Evolutionary conservation across 2,329 filamentous ascomycete species (phyloP).

Genomic region (Aspergillus phoenicis): DNA sequence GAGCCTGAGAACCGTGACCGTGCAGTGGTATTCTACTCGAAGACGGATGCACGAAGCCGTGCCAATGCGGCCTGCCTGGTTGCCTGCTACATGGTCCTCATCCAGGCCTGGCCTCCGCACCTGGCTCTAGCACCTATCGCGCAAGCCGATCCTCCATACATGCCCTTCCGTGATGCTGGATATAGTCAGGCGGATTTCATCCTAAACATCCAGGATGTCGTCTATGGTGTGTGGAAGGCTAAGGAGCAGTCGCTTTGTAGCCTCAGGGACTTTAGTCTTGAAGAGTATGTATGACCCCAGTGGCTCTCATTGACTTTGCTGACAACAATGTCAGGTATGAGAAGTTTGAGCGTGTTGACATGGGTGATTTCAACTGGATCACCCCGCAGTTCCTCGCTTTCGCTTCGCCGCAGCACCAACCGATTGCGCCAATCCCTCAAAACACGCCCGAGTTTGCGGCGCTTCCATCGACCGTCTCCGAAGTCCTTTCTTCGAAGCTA

Average conservation of each 20-base stretch:
- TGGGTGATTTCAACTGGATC: slow-evolving; percentile 99
- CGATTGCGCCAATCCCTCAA: slow-evolving; percentile 70
- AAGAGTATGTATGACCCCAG: slow-evolving; percentile 62
- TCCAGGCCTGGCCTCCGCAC: slow-evolving; percentile 97
- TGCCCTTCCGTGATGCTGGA: slow-evolving; percentile 97
- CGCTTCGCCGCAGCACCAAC: slow-evolving; percentile 85
- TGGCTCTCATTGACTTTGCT: slow-evolving; percentile 4
- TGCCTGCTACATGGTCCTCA: slow-evolving; percentile 97
- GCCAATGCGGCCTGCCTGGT: slow-evolving; percentile 92
- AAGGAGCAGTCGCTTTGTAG: slow-evolving; percentile 94
- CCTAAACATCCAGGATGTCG: slow-evolving; percentile 92
- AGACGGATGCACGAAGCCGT: slow-evolving; percentile 82
- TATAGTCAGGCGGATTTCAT: slow-evolving; percentile 98
- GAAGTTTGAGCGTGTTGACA: slow-evolving; percentile 90
- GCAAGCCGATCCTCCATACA: slow-evolving; percentile 93
- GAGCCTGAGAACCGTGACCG: slow-evolving; percentile 87
- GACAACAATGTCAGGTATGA: slow-evolving; percentile 67
- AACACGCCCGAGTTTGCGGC: slow-evolving; percentile 72
- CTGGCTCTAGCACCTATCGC: slow-evolving; percentile 92
- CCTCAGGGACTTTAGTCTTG: slow-evolving; percentile 89
- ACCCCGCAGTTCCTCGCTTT: slow-evolving; percentile 94
- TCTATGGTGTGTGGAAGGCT: slow-evolving; percentile 98
- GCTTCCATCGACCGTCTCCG: slow-evolving; percentile 74
- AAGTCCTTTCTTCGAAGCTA: slow-evolving; percentile 70
- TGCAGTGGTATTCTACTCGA: slow-evolving; percentile 94